Base-by-base conservation (phyloP, 306 rosid genomes). In the Lotus japonicus region DNA sequence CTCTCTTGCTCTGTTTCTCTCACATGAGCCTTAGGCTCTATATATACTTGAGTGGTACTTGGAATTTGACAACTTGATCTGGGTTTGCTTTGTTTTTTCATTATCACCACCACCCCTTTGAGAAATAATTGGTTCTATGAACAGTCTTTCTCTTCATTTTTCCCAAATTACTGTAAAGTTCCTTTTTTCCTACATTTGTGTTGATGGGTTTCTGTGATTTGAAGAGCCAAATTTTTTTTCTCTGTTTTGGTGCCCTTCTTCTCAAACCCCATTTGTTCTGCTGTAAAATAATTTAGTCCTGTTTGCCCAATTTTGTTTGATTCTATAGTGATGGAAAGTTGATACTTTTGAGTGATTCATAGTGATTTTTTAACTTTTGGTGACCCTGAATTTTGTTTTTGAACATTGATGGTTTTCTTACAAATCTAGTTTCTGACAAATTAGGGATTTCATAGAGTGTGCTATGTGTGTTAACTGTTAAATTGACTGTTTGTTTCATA, bases 71-170 rank as follows among this genome's bases (percentile, higher is more conserved):
- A 59, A 16, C 64, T 75, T 52, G 58, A 70, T 59, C 72, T 73
- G 68, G 43, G 52, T 49, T 64, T 78, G 78, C 45, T 65, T 19
- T 59, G 51, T 46, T 39, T 0, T 70, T 74, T 78, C 66, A 58
- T 74, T 71, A 17, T 64, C 65, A 65, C 65, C 65, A 65, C 65
- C 41, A 45, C 5, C 60, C 68, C 74, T 64, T 73, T 77, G 69
- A 74, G 48, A 36, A 36, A 45, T 50, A 11, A 46, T 44, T 82
- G 72, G 59, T 78, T 59, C 67, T 59, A 35, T 31, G 31, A 60
- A 26, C 19, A 35, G 7, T 36, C 10, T 72, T 64, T 65, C 35
- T 13, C 55, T 39, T 53, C 52, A 52, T 8, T 54, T 53, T 55
- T 54, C 15, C 46, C 19, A 26, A 33, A 39, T 50, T 52, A 39